Base-by-base conservation (phyloP, 805 yeast species). In the Saccharomyces cerevisiae region DNA sequence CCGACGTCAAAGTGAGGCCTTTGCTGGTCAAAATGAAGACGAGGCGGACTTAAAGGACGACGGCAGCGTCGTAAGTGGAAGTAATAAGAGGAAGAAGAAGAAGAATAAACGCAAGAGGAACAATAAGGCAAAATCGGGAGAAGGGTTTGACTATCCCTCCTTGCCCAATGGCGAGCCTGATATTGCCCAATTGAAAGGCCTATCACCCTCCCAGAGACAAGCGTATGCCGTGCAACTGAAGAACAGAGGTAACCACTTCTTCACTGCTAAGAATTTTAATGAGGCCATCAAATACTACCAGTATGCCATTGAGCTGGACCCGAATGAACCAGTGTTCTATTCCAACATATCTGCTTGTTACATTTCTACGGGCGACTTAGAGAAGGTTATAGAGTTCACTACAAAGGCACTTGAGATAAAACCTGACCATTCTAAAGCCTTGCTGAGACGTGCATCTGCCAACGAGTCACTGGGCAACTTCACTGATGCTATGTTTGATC, bases 261-360 rank as follows among this genome's bases (percentile, higher is more conserved):
- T 88, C 78, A 86, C 85, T 70, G 65, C 66, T 32, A 85, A 87
- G 72, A 76, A 85, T 52, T 87, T 78, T 66, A 78, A 81, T 53
- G 77, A 78, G 14, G 98, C 98, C 47, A 81, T 90, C 63, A 81
- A 79, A 48, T 85, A 78, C 70, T 94, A 94, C 76, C 70, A 88
- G 46, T 81, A 80, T 54, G 98, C 99, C 10, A 76, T 94, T 61
- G 68, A 76, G 52, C 76, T 89, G 66, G 85, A 85, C 13, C 43
- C 43, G 68, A 72, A 78, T 61, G 97, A 94, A 71, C 90, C 97
- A 5, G 87, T 91, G 36, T 94, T 80, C 74, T 92, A 85, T 75
- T 89, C 97, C 57, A 94, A 94, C 78, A 84, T 97, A 73, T 90
- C 98, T 30, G 99, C 99, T 17, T 92, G 97, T 73, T 87, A 87